Conservation (phyloP, 169 alveolate species). For the Cryptosporidium sp. region DNA sequence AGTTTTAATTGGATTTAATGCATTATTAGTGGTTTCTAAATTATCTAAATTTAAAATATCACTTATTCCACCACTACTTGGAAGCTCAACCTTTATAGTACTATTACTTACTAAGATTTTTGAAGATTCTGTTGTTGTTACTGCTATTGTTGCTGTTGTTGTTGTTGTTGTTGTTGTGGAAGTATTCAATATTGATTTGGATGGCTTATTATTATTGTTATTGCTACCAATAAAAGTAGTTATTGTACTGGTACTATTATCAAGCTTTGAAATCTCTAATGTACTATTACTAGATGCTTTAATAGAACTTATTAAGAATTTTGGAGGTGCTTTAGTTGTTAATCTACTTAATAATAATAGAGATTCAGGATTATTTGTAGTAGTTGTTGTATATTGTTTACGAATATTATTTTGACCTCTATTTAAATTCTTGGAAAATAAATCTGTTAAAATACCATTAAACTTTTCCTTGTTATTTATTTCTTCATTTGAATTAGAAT, state of each 20-base stretch:
- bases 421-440: not conserved
- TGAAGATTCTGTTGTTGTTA: too few species aligned
- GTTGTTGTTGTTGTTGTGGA: not conserved
- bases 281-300: conserved; percentile 2
- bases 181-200: not conserved
- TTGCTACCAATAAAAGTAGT: not conserved
- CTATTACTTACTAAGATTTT: not conserved
- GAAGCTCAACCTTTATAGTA: not conserved
- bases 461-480: not conserved
- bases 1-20: not conserved
- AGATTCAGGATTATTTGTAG: not conserved
- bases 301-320: not conserved
- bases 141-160: conserved; percentile 2
- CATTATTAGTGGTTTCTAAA: not conserved
- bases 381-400: not conserved
- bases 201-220: not conserved
- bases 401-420: not conserved
- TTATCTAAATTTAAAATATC: not conserved
- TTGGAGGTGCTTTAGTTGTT: conserved; percentile 4
- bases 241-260: conserved; percentile 9
- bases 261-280: not conserved
- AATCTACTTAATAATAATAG: not conserved
- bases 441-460: not conserved
- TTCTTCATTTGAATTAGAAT: not conserved
- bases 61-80: not conserved